Conservation (phyloP, 2,329 filamentous ascomycete genomes). For the Akanthomyces muscarius region DNA sequence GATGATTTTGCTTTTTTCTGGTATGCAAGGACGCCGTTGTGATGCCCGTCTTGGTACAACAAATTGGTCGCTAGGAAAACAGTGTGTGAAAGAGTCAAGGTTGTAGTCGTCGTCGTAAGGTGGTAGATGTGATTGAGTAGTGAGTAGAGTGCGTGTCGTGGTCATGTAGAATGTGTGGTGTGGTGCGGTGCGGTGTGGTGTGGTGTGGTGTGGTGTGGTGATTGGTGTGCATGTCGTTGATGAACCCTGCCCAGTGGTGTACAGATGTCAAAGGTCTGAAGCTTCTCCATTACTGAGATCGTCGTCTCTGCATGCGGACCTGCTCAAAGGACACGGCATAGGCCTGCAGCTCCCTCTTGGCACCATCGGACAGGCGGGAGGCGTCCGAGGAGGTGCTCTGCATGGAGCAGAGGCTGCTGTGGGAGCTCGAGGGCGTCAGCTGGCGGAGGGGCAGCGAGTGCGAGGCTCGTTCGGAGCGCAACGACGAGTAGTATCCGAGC, state of each 20-base stretch:
- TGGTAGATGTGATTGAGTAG: not conserved
- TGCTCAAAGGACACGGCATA: conserved; percentile 91
- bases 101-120: not conserved
- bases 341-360: conserved; percentile 72
- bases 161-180: conserved; percentile 20
- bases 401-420: conserved; percentile 79
- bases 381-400: conserved; percentile 55
- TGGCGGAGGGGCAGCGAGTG: conserved; percentile 32
- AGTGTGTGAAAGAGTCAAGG: not conserved
- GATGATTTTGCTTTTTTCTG: conserved; percentile 15
- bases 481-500: conserved; percentile 28
- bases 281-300: conserved; percentile 45
- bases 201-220: conserved; percentile 23
- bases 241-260: conserved; percentile 11
- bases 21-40: conserved; percentile 18
- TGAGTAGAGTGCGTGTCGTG: conserved; percentile 19
- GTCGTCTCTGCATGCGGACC: conserved; percentile 57
- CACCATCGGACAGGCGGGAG: conserved; percentile 66
- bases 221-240: conserved; percentile 20
- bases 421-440: conserved; percentile 70
- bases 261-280: not conserved
- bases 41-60: conserved; percentile 19
- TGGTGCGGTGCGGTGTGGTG: no score
- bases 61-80: conserved; percentile 23
- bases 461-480: conserved; percentile 21